Evolutionary conservation across 164 flowering plant genomes (phyloP), one percentile per base, ranked within the genome.

Genomic region (Tetracentron sinense): DNA sequence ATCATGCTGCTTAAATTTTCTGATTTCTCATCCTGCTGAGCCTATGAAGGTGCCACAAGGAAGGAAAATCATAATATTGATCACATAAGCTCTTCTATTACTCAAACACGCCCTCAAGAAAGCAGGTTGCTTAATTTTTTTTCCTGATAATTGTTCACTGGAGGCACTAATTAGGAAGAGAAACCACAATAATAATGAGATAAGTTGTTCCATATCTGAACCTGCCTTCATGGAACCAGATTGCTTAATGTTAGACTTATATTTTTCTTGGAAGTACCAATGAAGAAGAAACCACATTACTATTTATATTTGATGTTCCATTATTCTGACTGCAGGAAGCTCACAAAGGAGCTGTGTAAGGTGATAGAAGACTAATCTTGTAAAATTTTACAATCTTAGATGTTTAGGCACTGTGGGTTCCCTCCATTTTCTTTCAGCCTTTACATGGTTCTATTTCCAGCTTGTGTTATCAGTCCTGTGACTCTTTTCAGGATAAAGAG

Each of bases 301-400:
- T 64, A 7, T 17, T 47, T 29, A 2, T 15, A 51, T 17, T n/a
- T n/a, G n/a, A n/a, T n/a, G n/a, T n/a, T n/a, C n/a, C 28, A 30
- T 20, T 47, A 33, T 61, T 14, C 42, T 47, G 2, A 27, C 66
- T 69, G 73, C 82, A 94, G 99, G 75, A 89, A 94, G 76, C 90
- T 91, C 22, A 87, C 97, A 25, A 87, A 87, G 78, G 93, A 78
- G 79, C 82, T 91, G 4, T 87, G 96, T 69, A 92, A 86, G 28
- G 90, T 91, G 6, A 66, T 94, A 42, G 97, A 94, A 72, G 76
- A 91, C 65, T 84, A 54, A 84, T 70, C 80, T 91, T 29, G 95
- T 90, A 69, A 71, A n/a, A 83, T 69, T 94, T 94, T 66, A 78
- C 95, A 42, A 89, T 96, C 49, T 82, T 91, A 54, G 93, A 88